phyloP scores from a whole-genome alignment of 768 basidiomycete genomes.

The Leccinum arenicola region DNA sequence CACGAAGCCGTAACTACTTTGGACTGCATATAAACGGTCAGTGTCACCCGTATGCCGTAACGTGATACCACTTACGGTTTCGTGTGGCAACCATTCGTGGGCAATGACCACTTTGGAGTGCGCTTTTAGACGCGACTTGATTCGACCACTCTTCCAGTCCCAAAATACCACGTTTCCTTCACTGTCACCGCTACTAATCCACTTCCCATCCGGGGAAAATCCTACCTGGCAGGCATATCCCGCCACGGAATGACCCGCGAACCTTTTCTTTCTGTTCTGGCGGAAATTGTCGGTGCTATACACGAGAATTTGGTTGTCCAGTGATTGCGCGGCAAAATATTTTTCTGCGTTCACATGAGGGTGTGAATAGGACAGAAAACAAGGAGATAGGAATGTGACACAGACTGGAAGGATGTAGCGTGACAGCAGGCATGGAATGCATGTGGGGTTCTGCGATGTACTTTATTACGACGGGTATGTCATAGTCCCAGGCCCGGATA shows the following conservation, averaged over 20 bases:
- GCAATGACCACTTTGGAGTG: conserved; percentile 97
- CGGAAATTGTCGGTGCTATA: conserved; percentile 98
- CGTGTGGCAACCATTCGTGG: conserved; percentile 98
- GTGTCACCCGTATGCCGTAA: background rate
- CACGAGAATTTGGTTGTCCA: conserved; percentile 97
- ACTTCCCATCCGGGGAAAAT: conserved; percentile 97
- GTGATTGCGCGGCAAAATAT: conserved; percentile 95
- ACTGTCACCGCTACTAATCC: conserved; percentile 96
- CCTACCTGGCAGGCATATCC: conserved; percentile 97
- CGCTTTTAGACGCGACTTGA: conserved; percentile 84
- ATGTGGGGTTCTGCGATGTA: conserved; percentile 99
- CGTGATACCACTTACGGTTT: conserved; percentile 63
- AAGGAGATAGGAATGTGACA: conserved; percentile 21
- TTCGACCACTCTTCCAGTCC: conserved; percentile 99
- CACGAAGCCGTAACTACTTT: conserved; percentile 97
- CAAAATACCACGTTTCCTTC: conserved; percentile 96
- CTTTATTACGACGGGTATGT: conserved; percentile 99
- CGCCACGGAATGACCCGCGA: conserved; percentile 94
- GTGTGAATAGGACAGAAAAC: conserved; percentile 17
- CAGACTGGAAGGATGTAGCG: conserved; percentile 91
- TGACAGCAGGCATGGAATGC: conserved; percentile 99
- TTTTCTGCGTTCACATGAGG: conserved; percentile 54
- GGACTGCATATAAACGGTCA: conserved; percentile 52
- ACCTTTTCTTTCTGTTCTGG: conserved; percentile 98
- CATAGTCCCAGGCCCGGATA: conserved; percentile 98